A percentile compares a stretch with the other conserved stretches of the same genome.
Evolutionary conservation across 768 basidiomycete genomes (phyloP).

Genomic region (Neoboletus magnificus): DNA sequence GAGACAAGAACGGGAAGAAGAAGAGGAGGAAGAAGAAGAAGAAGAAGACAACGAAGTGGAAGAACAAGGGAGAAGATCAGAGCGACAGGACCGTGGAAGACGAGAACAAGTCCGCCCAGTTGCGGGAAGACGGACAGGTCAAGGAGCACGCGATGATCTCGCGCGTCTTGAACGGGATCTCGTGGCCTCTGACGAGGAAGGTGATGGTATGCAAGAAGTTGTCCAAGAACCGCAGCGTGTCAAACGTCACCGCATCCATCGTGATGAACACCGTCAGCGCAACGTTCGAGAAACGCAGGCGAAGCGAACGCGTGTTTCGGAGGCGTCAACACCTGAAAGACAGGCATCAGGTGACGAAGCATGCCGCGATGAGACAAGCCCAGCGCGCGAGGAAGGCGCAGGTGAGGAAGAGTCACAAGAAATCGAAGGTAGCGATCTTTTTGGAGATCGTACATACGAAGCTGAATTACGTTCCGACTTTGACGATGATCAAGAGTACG

Average conservation of each 20-base stretch:
- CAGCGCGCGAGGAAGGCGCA: background rate
- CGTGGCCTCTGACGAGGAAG: background rate
- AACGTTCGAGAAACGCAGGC: background rate
- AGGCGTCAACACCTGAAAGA: background rate
- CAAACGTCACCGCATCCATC: slow-evolving; percentile 16
- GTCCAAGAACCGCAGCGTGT: background rate
- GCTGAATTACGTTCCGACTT: background rate
- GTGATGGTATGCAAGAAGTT: background rate
- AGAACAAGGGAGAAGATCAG: slow-evolving; percentile 1
- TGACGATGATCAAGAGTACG: slow-evolving; percentile 12
- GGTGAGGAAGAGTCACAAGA: slow-evolving; percentile 1
- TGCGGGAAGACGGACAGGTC: background rate
- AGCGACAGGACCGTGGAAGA: background rate
- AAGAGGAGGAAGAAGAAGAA: slow-evolving; percentile 5
- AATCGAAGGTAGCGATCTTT: slow-evolving; percentile 18
- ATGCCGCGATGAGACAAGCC: background rate
- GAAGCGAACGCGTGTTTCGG: slow-evolving; percentile 16
- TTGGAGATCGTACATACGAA: slow-evolving; percentile 18
- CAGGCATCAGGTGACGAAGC: background rate
- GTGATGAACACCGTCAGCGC: slow-evolving; percentile 2
- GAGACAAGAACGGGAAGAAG: slow-evolving; percentile 8
- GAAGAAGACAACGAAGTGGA: slow-evolving; percentile 2
- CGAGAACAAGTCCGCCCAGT: background rate
- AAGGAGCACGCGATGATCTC: background rate
- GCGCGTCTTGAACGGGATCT: slow-evolving; percentile 1